Evolutionary conservation across 495 filamentous ascomycete species (phyloP).

Genomic region (Pseudoneurospora amorphoporcata): DNA sequence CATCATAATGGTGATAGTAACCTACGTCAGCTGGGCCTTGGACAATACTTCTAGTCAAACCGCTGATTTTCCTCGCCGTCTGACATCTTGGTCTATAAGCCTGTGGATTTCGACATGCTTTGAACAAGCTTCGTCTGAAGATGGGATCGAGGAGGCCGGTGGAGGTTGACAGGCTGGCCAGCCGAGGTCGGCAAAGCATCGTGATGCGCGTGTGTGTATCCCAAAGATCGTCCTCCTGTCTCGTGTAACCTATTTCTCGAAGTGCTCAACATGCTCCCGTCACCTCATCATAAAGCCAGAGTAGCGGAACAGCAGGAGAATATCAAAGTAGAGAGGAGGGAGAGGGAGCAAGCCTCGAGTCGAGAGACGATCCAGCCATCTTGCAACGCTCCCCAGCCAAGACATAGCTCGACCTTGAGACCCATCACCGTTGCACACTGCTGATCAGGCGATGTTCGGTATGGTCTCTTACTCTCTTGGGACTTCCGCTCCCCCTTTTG

Average conservation of each 20-base stretch:
- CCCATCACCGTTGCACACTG: neutral
- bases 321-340: neutral
- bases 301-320: neutral
- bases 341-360: neutral
- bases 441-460: neutral
- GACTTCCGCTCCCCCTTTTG: neutral
- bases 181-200: neutral
- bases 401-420: neutral
- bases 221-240: neutral
- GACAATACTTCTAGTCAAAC: conserved; percentile 2
- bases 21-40: conserved; percentile 4
- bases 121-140: neutral
- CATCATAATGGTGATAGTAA: neutral
- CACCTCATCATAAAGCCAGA: neutral
- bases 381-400: neutral
- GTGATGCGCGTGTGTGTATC: neutral
- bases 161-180: neutral
- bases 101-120: neutral
- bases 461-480: neutral
- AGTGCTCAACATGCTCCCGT: neutral
- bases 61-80: neutral
- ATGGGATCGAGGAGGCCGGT: neutral
- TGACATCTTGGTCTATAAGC: neutral
- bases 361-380: neutral
- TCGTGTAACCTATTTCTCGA: neutral